Evolutionary conservation across 2,329 filamentous ascomycete species (phyloP), one percentile per base, ranked within the genome.

Genomic region (Cladophialophora bantiana): DNA sequence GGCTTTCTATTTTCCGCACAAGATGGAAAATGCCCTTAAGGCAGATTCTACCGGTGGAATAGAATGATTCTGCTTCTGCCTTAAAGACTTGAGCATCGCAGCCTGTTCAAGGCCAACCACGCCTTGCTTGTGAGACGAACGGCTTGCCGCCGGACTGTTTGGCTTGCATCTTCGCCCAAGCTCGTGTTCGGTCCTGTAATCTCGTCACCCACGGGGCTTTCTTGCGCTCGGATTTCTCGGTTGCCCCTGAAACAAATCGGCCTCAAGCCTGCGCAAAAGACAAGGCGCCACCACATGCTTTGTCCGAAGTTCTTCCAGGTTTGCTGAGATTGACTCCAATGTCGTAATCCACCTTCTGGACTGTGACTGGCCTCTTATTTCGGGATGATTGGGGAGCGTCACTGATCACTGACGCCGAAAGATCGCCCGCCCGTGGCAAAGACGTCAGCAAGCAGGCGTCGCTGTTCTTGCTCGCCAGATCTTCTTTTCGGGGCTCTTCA

Each of bases 171-270:
- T 52, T 32, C 38, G 31, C 26, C 40, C 36, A 31, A 52, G 48
- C 32, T n/a, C 7, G 13, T 20, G 20, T 6, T 54, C 61, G 18
- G 26, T 66, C 67, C 67, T 68, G 67, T 62, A 68, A 68, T 68
- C 61, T 68, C 58, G 59, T 59, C 60, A 66, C 61, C 56, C 59
- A 59, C 63, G 64, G 45, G 59, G 10, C 26, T 26, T n/a, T 66
- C 18, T 34, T 66, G 54, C 32, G 38, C 38, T 66, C 59, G 64
- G 66, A 63, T 38, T 61, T 52, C 63, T 66, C 56, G 55, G 59
- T 52, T 36, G 12, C 52, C 59, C 61, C 67, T 68, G 67, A 68
- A 68, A 68, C 67, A 62, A 31, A 18, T 32, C 38, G 42, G 59
- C 55, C 56, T 45, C 42, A 48, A 31, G 42, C 52, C 31, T 20